Evolutionary conservation across 345 rosid species (phyloP), one percentile per base, ranked within the genome.

Genomic region (Populus simonii): DNA sequence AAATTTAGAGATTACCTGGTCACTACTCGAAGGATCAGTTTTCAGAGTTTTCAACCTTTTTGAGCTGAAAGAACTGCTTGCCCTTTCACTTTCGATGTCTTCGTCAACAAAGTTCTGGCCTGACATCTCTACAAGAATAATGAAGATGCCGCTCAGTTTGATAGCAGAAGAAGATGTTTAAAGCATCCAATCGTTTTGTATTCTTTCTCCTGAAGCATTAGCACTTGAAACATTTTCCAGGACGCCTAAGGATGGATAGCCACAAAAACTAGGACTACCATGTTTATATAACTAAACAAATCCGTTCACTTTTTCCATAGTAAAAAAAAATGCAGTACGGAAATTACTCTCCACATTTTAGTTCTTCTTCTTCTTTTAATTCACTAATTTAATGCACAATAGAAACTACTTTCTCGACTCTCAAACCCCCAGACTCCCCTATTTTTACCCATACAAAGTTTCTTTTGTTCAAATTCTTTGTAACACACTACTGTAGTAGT

Each of bases 61-160:
- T 36, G 88, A 79, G 77, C 81, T 69, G 80, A 89, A 66, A 2
- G 10, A 45, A 16, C 47, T 39, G 76, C 77, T 78, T 66, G 49
- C 43, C 49, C 80, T 84, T 80, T 76, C 86, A 17, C 70, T 81
- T 84, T 84, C 72, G 16, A 77, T 70, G 66, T 81, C 90, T 79
- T 90, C 93, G 45, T 91, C 91, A 9, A 81, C 87, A 78, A 95
- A 95, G 85, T 95, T 95, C 87, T 95, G 99, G 81, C 89, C 98
- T 1, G 97, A 89, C 74, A 86, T 88, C 85, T 95, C 99, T 92
- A 82, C 83, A 86, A 80, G 29, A 59, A 59, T 59, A 27, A 59
- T n/a, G 65, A n/a, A 59, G 65, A 59, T 23, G 5, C 65, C 2
- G n/a, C 5, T 59, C 29, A 59, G 65, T 59, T 23, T 10, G 7